Percentiles rank a stretch among this genome's conserved stretches.
These are phyloP conservation scores for Chlamydomonas schloesseri DNA, from an alignment of 139 green algal species.

Conservation along the genomic window DNA sequence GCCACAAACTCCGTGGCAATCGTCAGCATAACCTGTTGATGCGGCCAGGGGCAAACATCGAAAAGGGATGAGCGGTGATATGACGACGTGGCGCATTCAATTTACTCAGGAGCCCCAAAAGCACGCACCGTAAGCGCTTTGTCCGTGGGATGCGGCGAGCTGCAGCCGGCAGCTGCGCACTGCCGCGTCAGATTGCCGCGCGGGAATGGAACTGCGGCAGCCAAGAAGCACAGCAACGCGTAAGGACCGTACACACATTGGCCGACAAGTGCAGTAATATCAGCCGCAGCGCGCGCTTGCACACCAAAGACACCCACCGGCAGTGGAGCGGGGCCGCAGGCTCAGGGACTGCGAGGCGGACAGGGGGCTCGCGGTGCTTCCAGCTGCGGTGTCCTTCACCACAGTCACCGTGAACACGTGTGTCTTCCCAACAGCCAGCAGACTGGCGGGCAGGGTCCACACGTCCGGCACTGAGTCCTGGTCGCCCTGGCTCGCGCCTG, in stretches of 20 bases:
- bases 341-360: neutral
- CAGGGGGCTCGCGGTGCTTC: neutral
- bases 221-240: too few relatives aligned
- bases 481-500: constrained; percentile 7
- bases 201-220: neutral
- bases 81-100: too few relatives aligned
- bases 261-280: too few relatives aligned
- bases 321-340: neutral
- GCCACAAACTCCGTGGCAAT: neutral
- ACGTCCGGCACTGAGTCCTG: neutral
- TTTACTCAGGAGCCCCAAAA: too few relatives aligned
- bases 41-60: too few relatives aligned
- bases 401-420: constrained; percentile 29
- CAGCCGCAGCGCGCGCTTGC: too few relatives aligned
- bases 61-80: too few relatives aligned
- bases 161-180: neutral
- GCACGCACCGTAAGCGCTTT: neutral
- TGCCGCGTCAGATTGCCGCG: constrained; percentile 7
- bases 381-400: neutral
- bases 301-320: too few relatives aligned
- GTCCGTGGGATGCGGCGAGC: constrained; percentile 16
- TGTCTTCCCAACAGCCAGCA: neutral
- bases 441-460: neutral
- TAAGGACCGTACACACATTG: too few relatives aligned
- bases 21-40: neutral